Percentiles rank a stretch among this genome's conserved stretches.
These are phyloP conservation scores for Synchytrium microbalum DNA, from an alignment of 371 early-diverging fungal genomes.

Conservation along the genomic window DNA sequence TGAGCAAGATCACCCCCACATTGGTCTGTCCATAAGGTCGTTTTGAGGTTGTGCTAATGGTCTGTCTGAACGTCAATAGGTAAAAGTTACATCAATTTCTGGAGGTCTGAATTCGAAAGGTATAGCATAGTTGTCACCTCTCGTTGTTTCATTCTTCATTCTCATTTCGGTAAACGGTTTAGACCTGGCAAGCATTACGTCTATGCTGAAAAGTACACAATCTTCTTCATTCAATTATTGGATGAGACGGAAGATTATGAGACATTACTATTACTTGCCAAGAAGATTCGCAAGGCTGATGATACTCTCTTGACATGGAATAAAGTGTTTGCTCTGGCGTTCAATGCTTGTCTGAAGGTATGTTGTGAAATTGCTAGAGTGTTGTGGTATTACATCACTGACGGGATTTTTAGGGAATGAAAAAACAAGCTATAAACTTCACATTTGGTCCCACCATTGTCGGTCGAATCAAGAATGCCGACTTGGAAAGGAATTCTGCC, in stretches of 20 bases:
- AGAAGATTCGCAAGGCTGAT: constrained; percentile 47
- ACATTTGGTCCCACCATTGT: neutral
- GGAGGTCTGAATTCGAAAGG: constrained; percentile 68
- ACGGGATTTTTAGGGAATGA: constrained; percentile 6
- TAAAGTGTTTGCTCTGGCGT: constrained; percentile 40
- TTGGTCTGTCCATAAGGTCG: neutral
- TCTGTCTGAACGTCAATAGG: constrained; percentile 48
- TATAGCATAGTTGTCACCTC: constrained; percentile 15
- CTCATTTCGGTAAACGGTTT: neutral
- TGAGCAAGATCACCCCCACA: no score
- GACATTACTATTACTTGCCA: constrained; percentile 45
- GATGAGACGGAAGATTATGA: constrained; percentile 49
- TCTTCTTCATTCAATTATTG: constrained; percentile 48
- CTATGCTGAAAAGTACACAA: constrained; percentile 54
- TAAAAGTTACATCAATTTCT: constrained; percentile 51
- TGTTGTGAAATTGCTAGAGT: neutral
- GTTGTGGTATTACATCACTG: constrained; percentile 5
- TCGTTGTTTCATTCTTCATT: neutral
- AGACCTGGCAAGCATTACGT: constrained; percentile 59
- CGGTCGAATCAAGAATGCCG: neutral
- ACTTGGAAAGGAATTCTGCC: neutral
- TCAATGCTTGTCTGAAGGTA: constrained; percentile 23
- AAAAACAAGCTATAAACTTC: constrained; percentile 11
- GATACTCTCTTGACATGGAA: constrained; percentile 44
- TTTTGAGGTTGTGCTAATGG: constrained; percentile 10